These are phyloP conservation scores for Talaromyces thailandensis DNA, from an alignment of 495 filamentous ascomycete species.

Conservation along the genomic window DNA sequence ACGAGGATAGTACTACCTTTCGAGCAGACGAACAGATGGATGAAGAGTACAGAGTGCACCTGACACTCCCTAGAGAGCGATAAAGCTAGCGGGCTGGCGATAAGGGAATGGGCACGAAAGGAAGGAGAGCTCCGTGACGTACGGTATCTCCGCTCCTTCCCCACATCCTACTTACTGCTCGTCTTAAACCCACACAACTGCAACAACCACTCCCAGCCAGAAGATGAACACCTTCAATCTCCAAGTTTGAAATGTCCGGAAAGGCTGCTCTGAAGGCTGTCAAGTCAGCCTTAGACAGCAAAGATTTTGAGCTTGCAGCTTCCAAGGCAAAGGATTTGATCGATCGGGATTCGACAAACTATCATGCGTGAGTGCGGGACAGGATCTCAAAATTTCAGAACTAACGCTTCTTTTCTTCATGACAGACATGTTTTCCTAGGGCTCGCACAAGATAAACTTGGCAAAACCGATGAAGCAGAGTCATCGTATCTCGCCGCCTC, in stretches of 20 bases:
- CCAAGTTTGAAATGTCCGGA: constrained; percentile 40
- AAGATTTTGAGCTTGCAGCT: constrained; percentile 68
- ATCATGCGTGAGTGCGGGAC: constrained; percentile 56
- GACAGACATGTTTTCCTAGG: constrained; percentile 71
- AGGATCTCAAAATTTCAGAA: not conserved
- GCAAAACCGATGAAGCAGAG: constrained; percentile 60
- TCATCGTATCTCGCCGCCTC: constrained; percentile 67
- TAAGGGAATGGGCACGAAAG: not conserved
- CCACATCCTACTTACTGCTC: not conserved
- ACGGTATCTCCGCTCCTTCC: constrained; percentile 1
- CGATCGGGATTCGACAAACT: constrained; percentile 64
- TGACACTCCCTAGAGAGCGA: not conserved
- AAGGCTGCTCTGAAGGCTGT: constrained; percentile 82
- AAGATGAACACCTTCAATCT: constrained; percentile 6
- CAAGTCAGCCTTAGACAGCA: constrained; percentile 65
- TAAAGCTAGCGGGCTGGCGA: not conserved
- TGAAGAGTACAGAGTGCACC: not conserved
- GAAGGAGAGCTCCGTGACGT: not conserved
- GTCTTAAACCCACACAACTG: not conserved
- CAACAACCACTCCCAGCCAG: constrained; percentile 8
- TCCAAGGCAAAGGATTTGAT: constrained; percentile 58
- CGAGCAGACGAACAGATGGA: not conserved
- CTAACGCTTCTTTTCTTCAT: constrained; percentile 4
- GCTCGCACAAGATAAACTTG: constrained; percentile 67
- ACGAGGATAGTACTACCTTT: not conserved